A percentile compares a stretch with the other conserved stretches of the same genome.
These are phyloP conservation scores for Salix suchowensis DNA, from an alignment of 345 rosid species.

Conservation along the genomic window DNA sequence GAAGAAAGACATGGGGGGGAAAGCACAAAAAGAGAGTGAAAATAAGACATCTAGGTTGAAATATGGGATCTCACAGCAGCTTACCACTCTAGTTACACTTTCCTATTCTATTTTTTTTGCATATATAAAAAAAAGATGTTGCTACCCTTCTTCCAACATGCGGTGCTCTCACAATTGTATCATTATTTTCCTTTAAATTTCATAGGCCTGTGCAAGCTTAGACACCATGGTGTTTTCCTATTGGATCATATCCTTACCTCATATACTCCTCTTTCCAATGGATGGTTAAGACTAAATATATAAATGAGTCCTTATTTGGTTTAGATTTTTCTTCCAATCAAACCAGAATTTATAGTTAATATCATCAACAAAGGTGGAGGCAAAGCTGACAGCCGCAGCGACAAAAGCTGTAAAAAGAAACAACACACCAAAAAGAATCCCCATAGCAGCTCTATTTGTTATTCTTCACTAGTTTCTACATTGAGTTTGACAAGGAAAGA, in stretches of 20 bases:
- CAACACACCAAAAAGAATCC: not conserved
- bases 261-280: not conserved
- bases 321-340: not conserved
- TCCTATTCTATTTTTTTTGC: too few relatives aligned
- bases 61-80: not conserved
- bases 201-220: not conserved
- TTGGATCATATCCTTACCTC: not conserved
- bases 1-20: constrained; percentile 11
- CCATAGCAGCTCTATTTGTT: not conserved
- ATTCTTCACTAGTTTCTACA: constrained; percentile 7
- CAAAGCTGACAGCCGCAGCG: not conserved
- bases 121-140: too few relatives aligned
- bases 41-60: not conserved
- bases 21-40: not conserved
- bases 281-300: not conserved
- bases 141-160: not conserved
- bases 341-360: not conserved
- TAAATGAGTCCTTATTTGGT: not conserved
- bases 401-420: not conserved
- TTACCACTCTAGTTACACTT: not conserved
- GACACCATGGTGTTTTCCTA: not conserved
- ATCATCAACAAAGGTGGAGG: not conserved
- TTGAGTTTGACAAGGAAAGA: not conserved
- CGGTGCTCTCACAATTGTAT: not conserved
- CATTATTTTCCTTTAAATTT: not conserved